These are phyloP conservation scores for Russula emetica DNA, from an alignment of 768 basidiomycete genomes.

Conservation along the genomic window DNA sequence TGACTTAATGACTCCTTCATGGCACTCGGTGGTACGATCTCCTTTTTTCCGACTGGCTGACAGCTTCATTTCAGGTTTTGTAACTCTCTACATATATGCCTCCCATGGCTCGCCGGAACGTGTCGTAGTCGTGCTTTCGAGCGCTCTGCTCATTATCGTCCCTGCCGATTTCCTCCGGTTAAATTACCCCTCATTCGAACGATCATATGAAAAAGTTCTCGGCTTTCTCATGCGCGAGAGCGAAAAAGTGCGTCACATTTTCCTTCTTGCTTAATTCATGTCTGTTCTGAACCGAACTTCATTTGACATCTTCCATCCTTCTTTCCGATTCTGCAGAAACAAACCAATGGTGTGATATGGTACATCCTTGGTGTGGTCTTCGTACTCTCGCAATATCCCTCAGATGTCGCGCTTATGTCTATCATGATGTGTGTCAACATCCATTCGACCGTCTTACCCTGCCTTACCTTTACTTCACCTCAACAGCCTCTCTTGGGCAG, in stretches of 20 bases:
- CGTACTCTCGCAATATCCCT: slow-evolving; percentile 69
- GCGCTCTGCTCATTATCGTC: slow-evolving; percentile 60
- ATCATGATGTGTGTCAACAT: slow-evolving; percentile 59
- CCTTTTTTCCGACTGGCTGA: slow-evolving; percentile 13
- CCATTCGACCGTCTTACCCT: slow-evolving; percentile 5
- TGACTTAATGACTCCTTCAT: slow-evolving; percentile 12
- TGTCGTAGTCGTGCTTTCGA: slow-evolving; percentile 60
- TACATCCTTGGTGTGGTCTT: slow-evolving; percentile 84
- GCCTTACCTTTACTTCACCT: slow-evolving; percentile 10
- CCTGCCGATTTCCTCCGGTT: slow-evolving; percentile 77
- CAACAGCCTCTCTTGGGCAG: slow-evolving; percentile 86
- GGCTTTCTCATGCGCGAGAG: slow-evolving; percentile 89
- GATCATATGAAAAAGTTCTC: slow-evolving; percentile 61
- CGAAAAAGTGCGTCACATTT: slow-evolving; percentile 54
- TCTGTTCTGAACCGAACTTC: neutral
- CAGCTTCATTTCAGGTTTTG: slow-evolving; percentile 46
- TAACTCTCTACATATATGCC: slow-evolving; percentile 56
- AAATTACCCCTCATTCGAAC: slow-evolving; percentile 56
- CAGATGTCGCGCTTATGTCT: slow-evolving; percentile 84
- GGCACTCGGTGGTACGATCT: neutral
- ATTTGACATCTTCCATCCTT: neutral
- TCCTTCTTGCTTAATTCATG: neutral
- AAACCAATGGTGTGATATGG: slow-evolving; percentile 85
- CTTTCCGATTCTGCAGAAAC: slow-evolving; percentile 40
- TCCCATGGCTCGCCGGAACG: slow-evolving; percentile 44